Evolutionary conservation across 1,284 basidiomycete species (phyloP).

Genomic region (Ceratobasidium sp.): DNA sequence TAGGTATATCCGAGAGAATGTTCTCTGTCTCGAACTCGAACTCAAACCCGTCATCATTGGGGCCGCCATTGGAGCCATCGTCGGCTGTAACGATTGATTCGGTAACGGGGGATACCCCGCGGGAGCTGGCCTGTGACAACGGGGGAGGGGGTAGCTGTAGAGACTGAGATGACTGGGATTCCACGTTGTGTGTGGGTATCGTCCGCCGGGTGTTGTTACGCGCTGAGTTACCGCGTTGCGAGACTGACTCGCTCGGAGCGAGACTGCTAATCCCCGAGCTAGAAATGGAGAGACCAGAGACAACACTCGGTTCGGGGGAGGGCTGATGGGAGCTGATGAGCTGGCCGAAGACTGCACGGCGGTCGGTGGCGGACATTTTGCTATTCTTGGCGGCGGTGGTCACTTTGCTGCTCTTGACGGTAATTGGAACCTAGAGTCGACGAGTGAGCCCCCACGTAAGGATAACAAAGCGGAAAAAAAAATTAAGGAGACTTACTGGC

Average conservation of each 20-base stretch:
- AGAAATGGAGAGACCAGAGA: background rate
- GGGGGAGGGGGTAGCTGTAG: too few relatives aligned
- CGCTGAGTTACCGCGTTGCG: background rate
- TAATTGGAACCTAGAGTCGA: too few relatives aligned
- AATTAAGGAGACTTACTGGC: background rate
- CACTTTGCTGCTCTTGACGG: too few relatives aligned
- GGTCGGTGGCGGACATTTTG: background rate
- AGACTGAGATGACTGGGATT: too few relatives aligned
- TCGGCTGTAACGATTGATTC: background rate
- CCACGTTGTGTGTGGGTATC: too few relatives aligned
- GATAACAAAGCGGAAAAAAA: too few relatives aligned
- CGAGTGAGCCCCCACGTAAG: too few relatives aligned
- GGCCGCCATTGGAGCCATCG: too few relatives aligned
- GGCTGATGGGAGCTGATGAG: background rate
- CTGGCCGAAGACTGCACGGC: background rate
- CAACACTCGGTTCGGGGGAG: background rate
- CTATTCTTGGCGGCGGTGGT: background rate
- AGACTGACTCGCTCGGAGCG: background rate
- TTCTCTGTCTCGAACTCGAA: background rate
- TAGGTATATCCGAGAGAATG: background rate
- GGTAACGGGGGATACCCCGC: background rate
- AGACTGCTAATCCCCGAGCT: background rate
- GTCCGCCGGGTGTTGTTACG: too few relatives aligned
- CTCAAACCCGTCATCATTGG: too few relatives aligned
- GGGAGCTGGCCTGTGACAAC: too few relatives aligned